Base-by-base conservation (phyloP, 169 alveolate species). In the Eimeria brunetti region DNA sequence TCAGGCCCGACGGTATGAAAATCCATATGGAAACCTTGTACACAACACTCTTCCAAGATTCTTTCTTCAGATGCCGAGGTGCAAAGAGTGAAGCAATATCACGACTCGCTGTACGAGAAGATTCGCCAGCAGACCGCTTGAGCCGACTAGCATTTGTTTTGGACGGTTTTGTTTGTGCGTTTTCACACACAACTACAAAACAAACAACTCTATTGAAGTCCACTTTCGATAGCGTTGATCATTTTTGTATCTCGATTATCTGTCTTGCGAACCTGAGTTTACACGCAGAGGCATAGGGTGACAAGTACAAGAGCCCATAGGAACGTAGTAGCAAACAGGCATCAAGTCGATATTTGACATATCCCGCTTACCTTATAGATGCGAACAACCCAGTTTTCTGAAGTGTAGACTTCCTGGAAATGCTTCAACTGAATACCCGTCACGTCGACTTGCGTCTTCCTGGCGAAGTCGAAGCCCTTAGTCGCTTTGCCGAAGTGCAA, bases 351-450 rank as follows among this genome's bases (percentile, higher is more conserved):
- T 7, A 11, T 22, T 51, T 14, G 18, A 24, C 4, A 16, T 41
- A 0, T 11, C 44, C 14, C 49, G 60, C 97, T 96, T 49, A 98
- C 99, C 88, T 97, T 98, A 98, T 98, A 99, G 58, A 99, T 98
- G 92, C 99, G 98, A 73, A 99, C 99, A 71, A 99, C 98, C 99
- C 99, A 99, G 91, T 98, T 98, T 94, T 98, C 99, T 20, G 99
- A 97, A 24, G 99, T 99, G 97, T 97, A 99, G 1, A 99, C 99
- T 96, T 99, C 99, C 95, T 97, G 98, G 95, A 99, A 99, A 95
- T 98, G 98, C 46, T 95, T 97, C 41, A 99, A 97, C 96, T 97
- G 71, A 94, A 97, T 75, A 56, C 58, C 91, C 78, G 62, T 97
- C 98, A 85, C 97, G 97, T 95, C 90, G 95, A 96, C 69, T 86